Base-by-base conservation (phyloP, 352 stramenopile species). In the Globisporangium rhizosaccharum region DNA sequence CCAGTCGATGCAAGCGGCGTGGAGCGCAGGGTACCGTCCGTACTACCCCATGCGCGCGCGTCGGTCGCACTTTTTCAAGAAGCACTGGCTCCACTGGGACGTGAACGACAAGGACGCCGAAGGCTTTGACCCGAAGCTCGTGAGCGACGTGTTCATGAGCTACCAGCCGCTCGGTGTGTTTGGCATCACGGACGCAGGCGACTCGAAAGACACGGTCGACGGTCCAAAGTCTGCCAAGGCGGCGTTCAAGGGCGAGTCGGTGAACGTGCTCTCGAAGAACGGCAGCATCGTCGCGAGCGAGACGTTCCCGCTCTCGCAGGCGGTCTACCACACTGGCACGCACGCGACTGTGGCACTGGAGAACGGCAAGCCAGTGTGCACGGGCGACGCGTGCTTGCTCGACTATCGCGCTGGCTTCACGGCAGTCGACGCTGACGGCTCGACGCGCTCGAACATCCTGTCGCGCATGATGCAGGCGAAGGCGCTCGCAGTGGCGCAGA, bases 401-500 rank as follows among this genome's bases (percentile, higher is more conserved):
- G 70, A 76, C 56, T 79, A 74, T 61, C 68, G 62, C 17, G 63
- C 66, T 9, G 73, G 66, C 9, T 80, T 84, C 51, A 81, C 70
- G 28, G 57, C 44, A 8, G 67, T 78, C 2, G 70, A 71, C 2
- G 70, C 68, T 1, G 56, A 68, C 7, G 66, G 49, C 23, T 55
- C 37, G 12, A 68, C 61, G 9, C 55, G 62, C 20, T 59, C 62
- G 51, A 94, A 96, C 71, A 87, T 96, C 47, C 71, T 86, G 57
- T 92, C 75, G 45, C 79, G 83, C 23, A 90, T 90, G 73, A 68
- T 79, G 28, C 76, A 88, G 60, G 68, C 79, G 49, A 79, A 89
- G 60, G 73, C 85, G 6, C 64, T 97, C n/a, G 55, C 73, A 2
- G 77, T 94, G 41, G 76, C 84, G 0, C 87, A 96, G 71, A 88